Percentiles rank a stretch among this genome's conserved stretches.
These are phyloP conservation scores for Pugionium dolabratum DNA, from an alignment of 345 rosid genomes.

Conservation along the genomic window DNA sequence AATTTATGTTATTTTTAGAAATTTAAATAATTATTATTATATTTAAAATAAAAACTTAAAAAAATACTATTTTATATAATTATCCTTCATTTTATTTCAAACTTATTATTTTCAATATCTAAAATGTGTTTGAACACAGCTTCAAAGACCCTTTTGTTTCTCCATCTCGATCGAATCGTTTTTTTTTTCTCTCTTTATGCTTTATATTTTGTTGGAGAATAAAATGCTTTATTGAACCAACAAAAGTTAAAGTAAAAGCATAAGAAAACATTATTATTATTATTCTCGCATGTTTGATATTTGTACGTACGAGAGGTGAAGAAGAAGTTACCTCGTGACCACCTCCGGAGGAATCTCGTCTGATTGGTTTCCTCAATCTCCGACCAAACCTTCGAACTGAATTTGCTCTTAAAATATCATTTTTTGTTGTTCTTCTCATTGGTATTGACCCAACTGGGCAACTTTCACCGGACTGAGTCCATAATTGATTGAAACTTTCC, in stretches of 20 bases:
- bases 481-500: constrained; percentile 61
- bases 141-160: constrained; percentile 18
- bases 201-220: constrained; percentile 32
- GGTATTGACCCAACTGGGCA: constrained; percentile 93
- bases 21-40: too few species aligned
- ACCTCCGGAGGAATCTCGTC: constrained; percentile 84
- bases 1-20: too few species aligned
- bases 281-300: constrained; percentile 23
- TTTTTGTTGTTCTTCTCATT: constrained; percentile 69
- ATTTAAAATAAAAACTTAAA: too few species aligned
- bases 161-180: constrained; percentile 30
- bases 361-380: constrained; percentile 63
- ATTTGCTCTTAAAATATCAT: constrained; percentile 72
- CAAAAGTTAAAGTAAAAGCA: constrained; percentile 35
- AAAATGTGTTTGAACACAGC: constrained; percentile 22
- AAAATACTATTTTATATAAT: too few species aligned
- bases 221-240: constrained; percentile 32
- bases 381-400: constrained; percentile 72
- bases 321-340: constrained; percentile 83
- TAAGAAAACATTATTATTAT: constrained; percentile 26
- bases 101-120: constrained; percentile 32
- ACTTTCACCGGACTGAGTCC: constrained; percentile 76
- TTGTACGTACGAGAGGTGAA: constrained; percentile 30
- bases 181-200: not conserved
- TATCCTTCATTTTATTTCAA: too few species aligned